These are phyloP conservation scores for Pisolithus orientalis DNA, from an alignment of 768 basidiomycete species.

Conservation along the genomic window DNA sequence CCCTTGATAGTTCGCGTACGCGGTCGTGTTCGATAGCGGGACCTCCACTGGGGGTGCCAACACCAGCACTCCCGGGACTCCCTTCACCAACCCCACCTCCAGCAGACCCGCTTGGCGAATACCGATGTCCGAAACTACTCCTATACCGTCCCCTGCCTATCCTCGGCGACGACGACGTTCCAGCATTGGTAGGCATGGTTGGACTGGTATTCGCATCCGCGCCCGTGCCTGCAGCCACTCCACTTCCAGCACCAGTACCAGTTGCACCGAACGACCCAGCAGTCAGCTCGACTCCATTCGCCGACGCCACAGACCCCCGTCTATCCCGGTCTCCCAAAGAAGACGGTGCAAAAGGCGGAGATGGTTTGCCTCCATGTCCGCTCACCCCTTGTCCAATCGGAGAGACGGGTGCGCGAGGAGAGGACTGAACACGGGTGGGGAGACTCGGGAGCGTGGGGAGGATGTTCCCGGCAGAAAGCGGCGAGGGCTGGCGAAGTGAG, in stretches of 20 bases:
- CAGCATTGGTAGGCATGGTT: constrained; percentile 18
- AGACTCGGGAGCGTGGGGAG: constrained; percentile 21
- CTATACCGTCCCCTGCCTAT: constrained; percentile 57
- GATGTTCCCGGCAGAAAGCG: constrained; percentile 29
- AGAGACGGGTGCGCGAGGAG: constrained; percentile 37
- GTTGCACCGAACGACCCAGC: not conserved
- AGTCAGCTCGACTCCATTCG: constrained; percentile 20
- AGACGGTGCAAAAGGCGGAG: constrained; percentile 37
- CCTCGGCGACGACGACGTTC: constrained; percentile 7
- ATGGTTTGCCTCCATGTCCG: constrained; percentile 16
- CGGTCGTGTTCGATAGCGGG: not conserved
- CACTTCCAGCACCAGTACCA: not conserved
- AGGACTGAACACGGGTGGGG: constrained; percentile 30
- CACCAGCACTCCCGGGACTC: constrained; percentile 16
- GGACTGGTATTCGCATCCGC: not conserved
- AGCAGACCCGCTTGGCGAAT: constrained; percentile 36
- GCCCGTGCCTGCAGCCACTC: not conserved
- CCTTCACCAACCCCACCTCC: constrained; percentile 29
- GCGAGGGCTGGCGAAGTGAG: constrained; percentile 42
- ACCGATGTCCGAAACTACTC: constrained; percentile 73
- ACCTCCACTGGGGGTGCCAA: constrained; percentile 12
- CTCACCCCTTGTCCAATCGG: constrained; percentile 26
- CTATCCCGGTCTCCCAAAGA: constrained; percentile 30
- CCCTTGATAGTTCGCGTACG: not conserved
- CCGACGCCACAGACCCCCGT: constrained; percentile 29